Conservation (phyloP, 257 asterid genomes). For the Solanum pinnatisectum region DNA sequence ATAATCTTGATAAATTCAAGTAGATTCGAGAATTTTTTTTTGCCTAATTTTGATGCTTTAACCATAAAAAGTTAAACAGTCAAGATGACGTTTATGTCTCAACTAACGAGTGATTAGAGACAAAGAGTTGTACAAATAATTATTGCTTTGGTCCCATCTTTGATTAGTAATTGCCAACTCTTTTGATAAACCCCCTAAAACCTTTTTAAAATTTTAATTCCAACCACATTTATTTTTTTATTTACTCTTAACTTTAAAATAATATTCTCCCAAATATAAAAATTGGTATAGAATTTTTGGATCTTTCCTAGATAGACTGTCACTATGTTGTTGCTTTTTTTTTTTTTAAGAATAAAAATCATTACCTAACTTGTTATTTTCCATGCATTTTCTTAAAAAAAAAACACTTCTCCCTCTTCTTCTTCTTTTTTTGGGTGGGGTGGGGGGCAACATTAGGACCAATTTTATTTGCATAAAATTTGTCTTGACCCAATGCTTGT, state of each 20-base stretch:
- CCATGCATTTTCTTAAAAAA: neutral
- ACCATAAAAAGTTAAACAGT: constrained; percentile 34
- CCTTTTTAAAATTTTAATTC: constrained; percentile 11
- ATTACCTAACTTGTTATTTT: constrained; percentile 1
- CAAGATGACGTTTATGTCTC: constrained; percentile 47
- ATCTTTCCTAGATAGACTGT: neutral
- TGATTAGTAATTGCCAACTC: constrained; percentile 30
- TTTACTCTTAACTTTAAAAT: neutral
- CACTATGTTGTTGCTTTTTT: neutral
- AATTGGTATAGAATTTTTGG: neutral
- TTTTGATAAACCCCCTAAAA: constrained; percentile 33
- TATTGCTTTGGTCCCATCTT: constrained; percentile 27
- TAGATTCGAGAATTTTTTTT: neutral
- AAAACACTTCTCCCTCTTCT: neutral
- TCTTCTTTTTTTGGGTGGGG: neutral
- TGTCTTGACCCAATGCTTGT: neutral
- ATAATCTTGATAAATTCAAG: neutral
- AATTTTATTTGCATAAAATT: neutral
- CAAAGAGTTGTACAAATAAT: constrained; percentile 7
- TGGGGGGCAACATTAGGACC: neutral
- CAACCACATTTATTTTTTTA: neutral
- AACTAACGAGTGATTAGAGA: constrained; percentile 29
- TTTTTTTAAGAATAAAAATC: neutral
- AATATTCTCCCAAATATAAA: neutral
- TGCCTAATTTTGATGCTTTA: constrained; percentile 25